A percentile compares a stretch with the other conserved stretches of the same genome.
These are phyloP conservation scores for Graphilbum sp. DNA, from an alignment of 2,329 filamentous ascomycete genomes.

Conservation along the genomic window DNA sequence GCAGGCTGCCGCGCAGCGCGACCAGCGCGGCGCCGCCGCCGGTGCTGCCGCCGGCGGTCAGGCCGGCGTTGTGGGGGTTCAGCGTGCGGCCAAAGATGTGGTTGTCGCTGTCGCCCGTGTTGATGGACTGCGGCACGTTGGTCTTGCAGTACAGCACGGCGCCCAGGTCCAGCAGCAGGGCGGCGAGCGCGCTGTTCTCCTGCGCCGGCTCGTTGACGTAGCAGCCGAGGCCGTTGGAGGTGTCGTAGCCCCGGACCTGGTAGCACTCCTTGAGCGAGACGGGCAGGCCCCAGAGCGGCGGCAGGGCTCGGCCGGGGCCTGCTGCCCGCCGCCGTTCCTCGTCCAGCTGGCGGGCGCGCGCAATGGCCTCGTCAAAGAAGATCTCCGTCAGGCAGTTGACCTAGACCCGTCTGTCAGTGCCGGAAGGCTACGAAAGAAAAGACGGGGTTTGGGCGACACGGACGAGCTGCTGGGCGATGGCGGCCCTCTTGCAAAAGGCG, in stretches of 20 bases:
- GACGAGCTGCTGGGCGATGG: no score
- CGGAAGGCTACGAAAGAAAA: no score
- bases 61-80: conserved; percentile 72
- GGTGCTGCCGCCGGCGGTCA: conserved; percentile 80
- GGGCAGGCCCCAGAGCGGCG: conserved; percentile 74
- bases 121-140: conserved; percentile 69
- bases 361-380: no score
- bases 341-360: no score
- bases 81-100: conserved; percentile 66
- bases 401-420: no score
- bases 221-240: conserved; percentile 62
- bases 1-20: conserved; percentile 58
- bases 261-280: conserved; percentile 72
- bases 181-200: conserved; percentile 55
- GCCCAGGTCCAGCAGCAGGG: conserved; percentile 70
- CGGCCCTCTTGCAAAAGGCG: no score
- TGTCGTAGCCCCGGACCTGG: conserved; percentile 68
- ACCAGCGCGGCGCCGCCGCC: conserved; percentile 72
- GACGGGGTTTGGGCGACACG: no score
- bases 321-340: no score
- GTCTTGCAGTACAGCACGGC: conserved; percentile 90
- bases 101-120: conserved; percentile 70
- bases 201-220: conserved; percentile 49
- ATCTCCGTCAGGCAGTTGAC: conserved; percentile 87
- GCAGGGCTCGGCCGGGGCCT: no score